These are phyloP conservation scores for Penicillium coprophilum DNA, from an alignment of 495 filamentous ascomycete genomes.

Conservation along the genomic window DNA sequence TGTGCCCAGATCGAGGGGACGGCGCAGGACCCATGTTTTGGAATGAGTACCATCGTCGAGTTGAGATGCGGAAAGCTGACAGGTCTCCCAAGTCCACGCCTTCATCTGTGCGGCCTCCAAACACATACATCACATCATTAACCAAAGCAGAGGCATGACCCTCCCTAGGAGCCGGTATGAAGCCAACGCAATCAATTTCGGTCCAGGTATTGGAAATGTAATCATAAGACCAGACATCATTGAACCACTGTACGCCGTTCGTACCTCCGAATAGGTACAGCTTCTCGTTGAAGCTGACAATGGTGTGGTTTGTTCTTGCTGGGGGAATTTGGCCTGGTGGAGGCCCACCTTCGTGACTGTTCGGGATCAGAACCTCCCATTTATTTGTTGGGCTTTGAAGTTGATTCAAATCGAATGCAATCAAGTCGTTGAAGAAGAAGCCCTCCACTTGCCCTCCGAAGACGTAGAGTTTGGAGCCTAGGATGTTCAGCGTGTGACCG, in stretches of 20 bases:
- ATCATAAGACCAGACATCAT: conserved; percentile 97
- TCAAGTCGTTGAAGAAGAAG: conserved; percentile 96
- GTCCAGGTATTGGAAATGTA: conserved; percentile 74
- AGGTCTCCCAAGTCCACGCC: conserved; percentile 90
- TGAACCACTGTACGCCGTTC: conserved; percentile 93
- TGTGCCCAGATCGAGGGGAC: conserved; percentile 90
- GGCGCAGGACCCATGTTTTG: conserved; percentile 99
- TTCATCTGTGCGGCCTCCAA: conserved; percentile 93
- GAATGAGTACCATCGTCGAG: conserved; percentile 96
- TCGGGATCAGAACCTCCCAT: conserved; percentile 88
- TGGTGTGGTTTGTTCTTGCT: conserved; percentile 90
- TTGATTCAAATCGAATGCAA: conserved; percentile 94
- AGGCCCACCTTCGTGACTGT: conserved; percentile 66
- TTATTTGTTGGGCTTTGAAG: conserved; percentile 82
- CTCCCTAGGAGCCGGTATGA: conserved; percentile 90
- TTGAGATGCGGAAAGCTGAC: conserved; percentile 90
- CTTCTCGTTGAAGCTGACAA: conserved; percentile 89
- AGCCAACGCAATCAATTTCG: conserved; percentile 92
- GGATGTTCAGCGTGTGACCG: conserved; percentile 92
- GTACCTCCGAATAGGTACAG: conserved; percentile 98
- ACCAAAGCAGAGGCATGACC: conserved; percentile 93
- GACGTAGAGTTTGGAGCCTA: conserved; percentile 94
- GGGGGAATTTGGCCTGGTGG: conserved; percentile 73
- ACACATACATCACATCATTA: conserved; percentile 98
- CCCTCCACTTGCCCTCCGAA: conserved; percentile 98